Base-by-base conservation (phyloP, 2,329 filamentous ascomycete species). In the Ilyonectria mors-panacis region DNA sequence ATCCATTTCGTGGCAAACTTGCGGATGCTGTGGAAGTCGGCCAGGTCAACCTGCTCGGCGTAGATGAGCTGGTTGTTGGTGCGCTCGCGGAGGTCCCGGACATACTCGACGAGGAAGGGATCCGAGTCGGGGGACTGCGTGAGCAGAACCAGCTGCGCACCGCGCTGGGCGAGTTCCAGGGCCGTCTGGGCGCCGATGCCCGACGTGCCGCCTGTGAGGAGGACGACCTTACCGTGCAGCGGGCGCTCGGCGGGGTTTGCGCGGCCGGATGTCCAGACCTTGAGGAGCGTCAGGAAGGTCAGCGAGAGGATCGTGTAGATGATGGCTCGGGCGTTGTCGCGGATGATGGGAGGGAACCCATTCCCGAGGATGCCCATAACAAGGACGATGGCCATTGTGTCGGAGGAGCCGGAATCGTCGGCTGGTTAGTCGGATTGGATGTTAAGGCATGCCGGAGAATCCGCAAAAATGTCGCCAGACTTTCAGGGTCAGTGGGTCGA, bases 1-100 rank as follows among this genome's bases (percentile, higher is more conserved):
- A 99, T 94, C 95, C 97, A 99, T 84, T 94, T 95, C 0, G 96
- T 99, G 13, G 96, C 96, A 79, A 99, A 99, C 69, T 91, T 87
- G 44, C 96, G 93, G 74, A 99, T 92, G 79, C 93, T 97, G 79
- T 97, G 90, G n/a, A 99, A 85, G 17, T 92, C 95, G 13, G 92
- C 84, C 30, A 99, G 88, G 78, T 99, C 94, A 74, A 97, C 94
- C 81, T 97, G 93, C 81, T 99, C 96, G 66, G 96, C 94, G 76
- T 97, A 98, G 73, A 99, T 94, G 77, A 99, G 86, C 65, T 95
- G 86, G 82, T 98, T 98, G 35, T 89, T 87, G 8, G 94, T 94
- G 60, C 87, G 85, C 30, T 87, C 85, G 62, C 97, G 92, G 47
- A 99, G 81, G 79, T 98, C 95, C 73, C 97, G 92, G 74, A 99